A percentile compares a stretch with the other conserved stretches of the same genome.
phyloP scores from a whole-genome alignment of 345 rosid genomes.

The Eucalyptus victrix region DNA sequence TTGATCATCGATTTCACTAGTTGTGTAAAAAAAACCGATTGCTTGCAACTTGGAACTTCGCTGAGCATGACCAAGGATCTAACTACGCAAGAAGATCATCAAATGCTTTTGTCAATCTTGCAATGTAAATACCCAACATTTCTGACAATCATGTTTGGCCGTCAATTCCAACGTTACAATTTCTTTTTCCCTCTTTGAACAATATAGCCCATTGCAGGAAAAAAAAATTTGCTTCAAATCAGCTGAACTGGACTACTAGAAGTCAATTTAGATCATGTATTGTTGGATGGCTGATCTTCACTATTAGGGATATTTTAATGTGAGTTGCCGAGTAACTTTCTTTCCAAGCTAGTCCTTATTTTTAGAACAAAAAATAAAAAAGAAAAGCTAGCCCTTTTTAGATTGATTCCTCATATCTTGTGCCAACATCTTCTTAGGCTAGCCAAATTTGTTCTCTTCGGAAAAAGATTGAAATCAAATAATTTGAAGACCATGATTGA shows the following conservation, averaged over 20 bases:
- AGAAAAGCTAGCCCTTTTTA: not conserved
- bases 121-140: not conserved
- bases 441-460: not conserved
- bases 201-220: not conserved
- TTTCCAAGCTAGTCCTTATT: not conserved
- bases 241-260: not conserved
- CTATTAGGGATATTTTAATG: not conserved
- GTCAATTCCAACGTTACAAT: not conserved
- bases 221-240: not conserved
- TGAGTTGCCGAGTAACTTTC: not conserved
- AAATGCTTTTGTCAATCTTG: not conserved
- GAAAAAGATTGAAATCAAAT: not conserved
- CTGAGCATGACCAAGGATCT: not conserved
- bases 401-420: not conserved
- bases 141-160: not conserved
- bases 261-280: not conserved
- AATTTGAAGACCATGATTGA: not conserved
- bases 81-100: not conserved
- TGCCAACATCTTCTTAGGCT: not conserved
- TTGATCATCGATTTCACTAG: not conserved
- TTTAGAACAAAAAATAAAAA: no score
- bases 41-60: not conserved
- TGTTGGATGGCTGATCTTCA: not conserved
- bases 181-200: not conserved
- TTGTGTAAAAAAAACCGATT: not conserved